Conservation (phyloP, 306 rosid genomes). For the Nissolia schottii region DNA sequence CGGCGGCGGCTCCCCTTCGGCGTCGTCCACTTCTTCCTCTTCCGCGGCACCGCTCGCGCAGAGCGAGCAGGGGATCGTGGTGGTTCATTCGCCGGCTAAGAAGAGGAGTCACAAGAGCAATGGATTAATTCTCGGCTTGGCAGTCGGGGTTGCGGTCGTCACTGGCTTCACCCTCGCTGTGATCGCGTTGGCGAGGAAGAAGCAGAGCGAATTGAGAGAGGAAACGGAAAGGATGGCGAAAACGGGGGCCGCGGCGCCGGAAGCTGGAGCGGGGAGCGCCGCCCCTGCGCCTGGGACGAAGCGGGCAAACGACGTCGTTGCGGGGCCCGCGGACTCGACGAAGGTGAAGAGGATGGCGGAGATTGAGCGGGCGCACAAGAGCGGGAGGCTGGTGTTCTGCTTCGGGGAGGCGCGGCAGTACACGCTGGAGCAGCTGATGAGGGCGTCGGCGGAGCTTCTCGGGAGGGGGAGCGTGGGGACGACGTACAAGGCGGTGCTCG, state of each 20-base stretch:
- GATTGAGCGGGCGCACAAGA: constrained; percentile 31
- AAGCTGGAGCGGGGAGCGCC: background rate
- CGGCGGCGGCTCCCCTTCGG: constrained; percentile 30
- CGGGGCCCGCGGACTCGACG: background rate
- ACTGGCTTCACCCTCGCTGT: constrained; percentile 27
- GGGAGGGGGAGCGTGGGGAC: constrained; percentile 83
- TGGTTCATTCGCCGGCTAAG: constrained; percentile 34
- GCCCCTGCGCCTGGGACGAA: background rate
- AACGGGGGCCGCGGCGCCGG: background rate
- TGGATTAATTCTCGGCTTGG: constrained; percentile 43
- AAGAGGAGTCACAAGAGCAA: constrained; percentile 37
- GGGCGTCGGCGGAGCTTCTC: constrained; percentile 86
- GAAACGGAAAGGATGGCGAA: background rate
- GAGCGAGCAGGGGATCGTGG: constrained; percentile 46
- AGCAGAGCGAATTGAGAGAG: background rate
- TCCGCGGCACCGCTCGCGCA: constrained; percentile 42
- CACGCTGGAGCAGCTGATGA: constrained; percentile 77
- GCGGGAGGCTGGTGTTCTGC: constrained; percentile 66
- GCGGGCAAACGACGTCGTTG: background rate
- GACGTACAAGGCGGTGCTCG: constrained; percentile 86
- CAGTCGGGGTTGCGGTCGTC: constrained; percentile 33
- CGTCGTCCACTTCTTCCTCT: constrained; percentile 23
- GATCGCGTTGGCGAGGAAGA: constrained; percentile 29
- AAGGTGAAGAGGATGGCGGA: constrained; percentile 38
- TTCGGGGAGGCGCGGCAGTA: constrained; percentile 58